These are phyloP conservation scores for Ganoderma leucocontextum DNA, from an alignment of 1,284 basidiomycete species.

Conservation along the genomic window DNA sequence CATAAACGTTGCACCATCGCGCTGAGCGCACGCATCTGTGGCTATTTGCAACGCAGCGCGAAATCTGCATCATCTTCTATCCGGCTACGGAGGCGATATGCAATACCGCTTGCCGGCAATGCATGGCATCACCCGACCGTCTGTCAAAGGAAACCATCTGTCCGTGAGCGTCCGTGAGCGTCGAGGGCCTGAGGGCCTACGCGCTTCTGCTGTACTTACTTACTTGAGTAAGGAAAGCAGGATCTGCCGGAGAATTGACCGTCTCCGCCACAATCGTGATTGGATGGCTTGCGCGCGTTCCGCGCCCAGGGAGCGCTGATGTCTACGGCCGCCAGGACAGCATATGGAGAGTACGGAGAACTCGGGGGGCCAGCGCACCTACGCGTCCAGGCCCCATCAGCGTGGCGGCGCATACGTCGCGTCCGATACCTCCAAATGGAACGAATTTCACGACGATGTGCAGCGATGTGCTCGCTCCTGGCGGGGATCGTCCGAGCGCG, in stretches of 20 bases:
- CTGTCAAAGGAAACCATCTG: not conserved
- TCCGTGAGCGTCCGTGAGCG: not conserved
- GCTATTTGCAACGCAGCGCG: not conserved
- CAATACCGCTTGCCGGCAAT: not conserved
- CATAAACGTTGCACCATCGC: not conserved
- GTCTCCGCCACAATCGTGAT: not conserved
- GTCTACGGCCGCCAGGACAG: not conserved
- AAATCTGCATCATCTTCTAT: not conserved
- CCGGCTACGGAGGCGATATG: not conserved
- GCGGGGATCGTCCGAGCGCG: not conserved
- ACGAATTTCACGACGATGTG: too few species aligned
- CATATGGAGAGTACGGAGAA: not conserved
- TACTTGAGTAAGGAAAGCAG: not conserved
- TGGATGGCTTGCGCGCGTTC: not conserved
- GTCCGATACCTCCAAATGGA: not conserved
- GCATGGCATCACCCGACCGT: not conserved
- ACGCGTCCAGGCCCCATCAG: not conserved
- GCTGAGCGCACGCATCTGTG: not conserved
- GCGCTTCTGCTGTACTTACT: too few species aligned
- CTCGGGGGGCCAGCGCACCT: not conserved
- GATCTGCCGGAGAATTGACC: not conserved
- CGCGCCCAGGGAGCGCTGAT: not conserved
- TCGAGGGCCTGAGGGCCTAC: not conserved
- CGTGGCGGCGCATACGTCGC: not conserved
- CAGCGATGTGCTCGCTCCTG: too few species aligned